These are phyloP conservation scores for Triangularia setosa DNA, from an alignment of 2,329 filamentous ascomycete genomes.

Conservation along the genomic window DNA sequence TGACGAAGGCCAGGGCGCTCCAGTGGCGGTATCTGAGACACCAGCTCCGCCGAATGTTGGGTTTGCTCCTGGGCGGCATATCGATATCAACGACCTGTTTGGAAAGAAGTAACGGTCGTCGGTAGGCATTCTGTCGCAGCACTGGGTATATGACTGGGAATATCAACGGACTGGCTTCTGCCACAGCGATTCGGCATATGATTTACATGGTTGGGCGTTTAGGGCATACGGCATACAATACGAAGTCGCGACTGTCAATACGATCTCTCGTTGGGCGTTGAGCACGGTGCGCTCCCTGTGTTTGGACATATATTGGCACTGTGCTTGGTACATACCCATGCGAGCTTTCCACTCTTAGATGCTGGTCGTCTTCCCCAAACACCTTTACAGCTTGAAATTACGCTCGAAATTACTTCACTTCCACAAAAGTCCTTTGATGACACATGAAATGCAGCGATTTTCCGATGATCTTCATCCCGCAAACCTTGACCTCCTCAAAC, in stretches of 20 bases:
- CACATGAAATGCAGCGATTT: neutral
- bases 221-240: neutral
- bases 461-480: neutral
- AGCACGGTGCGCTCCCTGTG: neutral
- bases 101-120: conserved; percentile 14
- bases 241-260: neutral
- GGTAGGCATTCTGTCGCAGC: neutral
- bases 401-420: neutral
- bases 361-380: neutral
- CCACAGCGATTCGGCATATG: neutral
- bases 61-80: conserved; percentile 33
- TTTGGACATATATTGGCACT: neutral
- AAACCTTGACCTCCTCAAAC: neutral
- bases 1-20: conserved; percentile 12
- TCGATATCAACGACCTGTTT: conserved; percentile 47
- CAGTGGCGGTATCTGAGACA: neutral
- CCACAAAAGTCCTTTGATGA: neutral
- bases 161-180: neutral
- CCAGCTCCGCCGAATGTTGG: neutral
- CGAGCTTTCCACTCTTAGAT: neutral
- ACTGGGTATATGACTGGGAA: neutral
- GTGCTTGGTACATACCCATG: neutral
- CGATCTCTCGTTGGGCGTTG: neutral
- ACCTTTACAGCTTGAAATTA: neutral
- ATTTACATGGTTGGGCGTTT: neutral